These are phyloP conservation scores for Millerozyma miso DNA, from an alignment of 805 yeast genomes.

Conservation along the genomic window DNA sequence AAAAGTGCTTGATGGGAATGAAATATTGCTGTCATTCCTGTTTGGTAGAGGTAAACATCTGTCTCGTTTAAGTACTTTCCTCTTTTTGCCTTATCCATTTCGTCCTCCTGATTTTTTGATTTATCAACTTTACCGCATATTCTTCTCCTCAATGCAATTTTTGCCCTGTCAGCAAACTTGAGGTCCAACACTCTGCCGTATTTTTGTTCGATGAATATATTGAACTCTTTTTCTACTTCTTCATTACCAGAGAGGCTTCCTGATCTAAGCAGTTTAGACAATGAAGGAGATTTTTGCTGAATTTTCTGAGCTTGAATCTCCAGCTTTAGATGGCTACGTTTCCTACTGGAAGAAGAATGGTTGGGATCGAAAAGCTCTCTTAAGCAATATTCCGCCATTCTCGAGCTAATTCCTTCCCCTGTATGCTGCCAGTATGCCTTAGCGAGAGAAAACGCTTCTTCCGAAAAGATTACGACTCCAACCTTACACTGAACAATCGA, in stretches of 20 bases:
- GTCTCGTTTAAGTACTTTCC: conserved; percentile 40
- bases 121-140: conserved; percentile 64
- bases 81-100: conserved; percentile 23
- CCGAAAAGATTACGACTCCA: conserved; percentile 75
- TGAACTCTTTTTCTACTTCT: conserved; percentile 49
- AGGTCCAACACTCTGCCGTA: conserved; percentile 87
- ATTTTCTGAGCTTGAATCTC: conserved; percentile 33
- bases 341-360: conserved; percentile 1
- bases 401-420: conserved; percentile 93
- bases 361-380: conserved; percentile 46
- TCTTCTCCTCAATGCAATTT: conserved; percentile 65
- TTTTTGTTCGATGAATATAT: conserved; percentile 76
- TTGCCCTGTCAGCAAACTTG: conserved; percentile 71
- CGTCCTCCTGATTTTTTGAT: conserved; percentile 21
- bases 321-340: conserved; percentile 18
- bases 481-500: conserved; percentile 63
- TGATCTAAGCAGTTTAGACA: conserved; percentile 23
- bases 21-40: conserved; percentile 93
- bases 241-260: conserved; percentile 17
- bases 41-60: conserved; percentile 80
- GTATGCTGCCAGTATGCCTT: conserved; percentile 95
- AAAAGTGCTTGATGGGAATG: conserved; percentile 64
- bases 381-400: conserved; percentile 80
- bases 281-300: conserved; percentile 30
- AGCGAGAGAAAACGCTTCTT: conserved; percentile 54